Base-by-base conservation (phyloP, 2,329 filamentous ascomycete genomes). In the Calonectria montana region DNA sequence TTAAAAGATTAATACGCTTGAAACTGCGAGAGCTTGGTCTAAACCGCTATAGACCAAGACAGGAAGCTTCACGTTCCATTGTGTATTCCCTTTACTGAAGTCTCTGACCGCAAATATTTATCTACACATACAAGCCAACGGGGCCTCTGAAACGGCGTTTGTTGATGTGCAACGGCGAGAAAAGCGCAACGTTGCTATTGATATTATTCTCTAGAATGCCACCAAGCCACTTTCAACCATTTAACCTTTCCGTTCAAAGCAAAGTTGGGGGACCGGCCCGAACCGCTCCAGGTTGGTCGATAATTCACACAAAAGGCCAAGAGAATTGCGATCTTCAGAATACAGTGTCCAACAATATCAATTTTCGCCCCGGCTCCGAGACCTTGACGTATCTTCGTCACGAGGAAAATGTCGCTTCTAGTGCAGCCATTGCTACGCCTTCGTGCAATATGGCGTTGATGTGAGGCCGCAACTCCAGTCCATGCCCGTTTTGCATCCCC, bases 401-500 rank as follows among this genome's bases (percentile, higher is more conserved):
- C 65, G 67, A 73, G 67, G 73, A 76, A 67, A 76, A 68, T 27
- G 67, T 76, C 72, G 76, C 77, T 78, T 75, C 76, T 76, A 76
- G 73, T 75, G 71, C 73, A 75, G 68, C 66, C 73, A 62, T 69
- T 71, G 72, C 45, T 62, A 62, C 73, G 23, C 50, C 57, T 69
- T 73, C 50, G 74, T 72, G 70, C 71, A 74, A 71, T 67, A 50
- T 64, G 64, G 61, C 77, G 73, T 73, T 63, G 53, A 71, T 72
- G 68, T 70, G 75, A 76, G 75, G 76, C 75, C 76, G 70, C 76
- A 79, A 79, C 75, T 79, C 76, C 75, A 75, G 69, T 69, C 71
- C 69, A 77, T 77, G 76, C 72, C 72, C 63, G 64, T 72, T 73
- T 77, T 73, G 71, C 73, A 67, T 78, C 74, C 61, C 73, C 68